Evolutionary conservation across 441 rosid genomes (phyloP), one percentile per base, ranked within the genome.

Genomic region (Aquilaria agallochum): DNA sequence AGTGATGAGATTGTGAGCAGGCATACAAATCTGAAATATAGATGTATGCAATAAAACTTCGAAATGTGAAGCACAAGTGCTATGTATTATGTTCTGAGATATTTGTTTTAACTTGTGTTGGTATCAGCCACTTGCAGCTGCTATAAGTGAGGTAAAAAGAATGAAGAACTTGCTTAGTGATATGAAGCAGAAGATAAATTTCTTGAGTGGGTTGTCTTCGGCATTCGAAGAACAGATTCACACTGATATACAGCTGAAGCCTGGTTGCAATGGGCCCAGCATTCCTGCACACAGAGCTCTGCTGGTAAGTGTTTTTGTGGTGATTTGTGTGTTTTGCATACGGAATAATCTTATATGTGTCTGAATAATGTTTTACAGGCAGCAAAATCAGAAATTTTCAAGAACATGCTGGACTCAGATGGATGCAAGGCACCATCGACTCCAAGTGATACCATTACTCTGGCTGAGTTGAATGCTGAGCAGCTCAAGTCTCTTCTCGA

Each of bases 311-410:
- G 50, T 20, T 46, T 50, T 50, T 55, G 20, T 40, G 20, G 20
- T 20, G 20, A 20, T 20, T 20, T 20, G 20, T 20, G 20, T 20
- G 20, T 20, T 20, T 20, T 20, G 20, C 20, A 20, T 20, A 20
- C 20, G 1, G 20, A 20, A 20, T 20, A 20, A 20, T 20, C 20
- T 20, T 20, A 20, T 20, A 20, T 20, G 20, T 20, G 20, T 20
- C 20, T 20, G 20, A 20, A 9, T 55, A 51, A 4, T 12, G 2
- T 68, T 61, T 15, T 63, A 3, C 33, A 86, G 92, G 84, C 92
- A 34, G 78, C 89, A 44, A 84, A 92, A 76, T 88, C 92, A 58
- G 83, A 74, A 71, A 77, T 84, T 55, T 89, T 89, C 66, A 80
- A 73, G 67, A 81, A 82, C 75, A 76, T 84, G 89, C 57, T 86